A percentile compares a stretch with the other conserved stretches of the same genome.
phyloP scores from a whole-genome alignment of 179 eudicot species.

The Heliamphora pulchella region DNA sequence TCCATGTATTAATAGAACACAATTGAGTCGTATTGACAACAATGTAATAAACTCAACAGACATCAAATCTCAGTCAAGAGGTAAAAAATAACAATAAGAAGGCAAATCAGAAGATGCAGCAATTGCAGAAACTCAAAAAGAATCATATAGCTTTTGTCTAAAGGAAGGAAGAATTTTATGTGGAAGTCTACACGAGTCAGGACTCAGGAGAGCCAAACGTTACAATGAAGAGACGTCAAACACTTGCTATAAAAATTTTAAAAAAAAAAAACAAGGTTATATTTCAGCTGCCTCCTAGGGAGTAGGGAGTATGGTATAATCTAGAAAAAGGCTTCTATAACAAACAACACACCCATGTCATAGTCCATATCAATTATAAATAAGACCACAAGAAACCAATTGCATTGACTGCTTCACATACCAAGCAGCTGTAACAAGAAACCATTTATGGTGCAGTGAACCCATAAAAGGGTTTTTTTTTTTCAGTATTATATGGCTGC shows the following conservation, averaged over 20 bases:
- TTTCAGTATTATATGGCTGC: not conserved
- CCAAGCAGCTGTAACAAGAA: not conserved
- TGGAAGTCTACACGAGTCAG: not conserved
- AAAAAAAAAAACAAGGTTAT: not conserved
- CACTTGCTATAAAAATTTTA: no score
- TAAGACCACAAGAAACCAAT: not conserved
- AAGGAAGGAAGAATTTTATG: not conserved
- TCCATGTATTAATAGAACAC: not conserved
- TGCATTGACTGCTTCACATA: not conserved
- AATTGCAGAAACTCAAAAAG: conserved; percentile 2
- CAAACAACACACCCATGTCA: not conserved
- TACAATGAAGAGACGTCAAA: not conserved
- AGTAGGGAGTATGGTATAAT: not conserved
- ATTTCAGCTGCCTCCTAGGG: not conserved
- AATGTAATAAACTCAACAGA: not conserved
- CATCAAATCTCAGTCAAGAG: not conserved
- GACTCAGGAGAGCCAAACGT: not conserved
- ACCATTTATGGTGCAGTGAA: not conserved
- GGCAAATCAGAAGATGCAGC: not conserved
- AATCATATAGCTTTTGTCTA: not conserved
- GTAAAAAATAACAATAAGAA: not conserved
- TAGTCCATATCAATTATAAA: not conserved
- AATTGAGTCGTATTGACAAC: not conserved
- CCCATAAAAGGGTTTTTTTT: not conserved
- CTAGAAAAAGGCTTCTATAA: not conserved